phyloP scores from a whole-genome alignment of 345 rosid genomes.

The Populus davidiana region DNA sequence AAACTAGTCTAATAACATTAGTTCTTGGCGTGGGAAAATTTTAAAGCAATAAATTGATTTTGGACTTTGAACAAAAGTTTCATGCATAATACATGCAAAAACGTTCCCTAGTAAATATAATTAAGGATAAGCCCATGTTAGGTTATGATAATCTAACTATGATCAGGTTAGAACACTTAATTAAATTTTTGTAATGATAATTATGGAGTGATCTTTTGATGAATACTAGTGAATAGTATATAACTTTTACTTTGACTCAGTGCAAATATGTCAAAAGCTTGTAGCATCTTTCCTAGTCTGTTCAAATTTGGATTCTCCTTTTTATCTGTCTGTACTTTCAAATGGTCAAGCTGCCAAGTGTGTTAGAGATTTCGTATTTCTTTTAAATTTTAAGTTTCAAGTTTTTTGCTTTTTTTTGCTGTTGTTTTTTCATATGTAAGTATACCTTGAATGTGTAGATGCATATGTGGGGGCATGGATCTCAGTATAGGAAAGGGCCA shows the following conservation, averaged over 20 bases:
- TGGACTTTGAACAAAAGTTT: not conserved
- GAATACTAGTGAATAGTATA: not conserved
- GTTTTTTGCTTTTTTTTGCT: not conserved
- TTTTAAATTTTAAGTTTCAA: not conserved
- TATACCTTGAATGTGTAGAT: constrained; percentile 40
- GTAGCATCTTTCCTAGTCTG: not conserved
- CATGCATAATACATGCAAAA: not conserved
- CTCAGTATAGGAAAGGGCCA: constrained; percentile 94
- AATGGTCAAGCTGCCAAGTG: not conserved
- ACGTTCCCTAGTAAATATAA: not conserved
- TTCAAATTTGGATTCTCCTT: not conserved
- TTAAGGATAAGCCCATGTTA: not conserved
- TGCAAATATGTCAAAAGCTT: not conserved
- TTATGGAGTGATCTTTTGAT: not conserved
- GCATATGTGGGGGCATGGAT: constrained; percentile 99
- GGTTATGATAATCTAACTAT: not conserved
- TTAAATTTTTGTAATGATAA: not conserved
- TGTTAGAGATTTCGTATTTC: not conserved
- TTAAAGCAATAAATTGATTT: not conserved
- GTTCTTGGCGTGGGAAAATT: no score
- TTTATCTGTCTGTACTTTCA: not conserved
- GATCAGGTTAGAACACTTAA: not conserved
- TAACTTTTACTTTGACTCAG: not conserved
- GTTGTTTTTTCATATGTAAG: not conserved
- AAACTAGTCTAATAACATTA: no score